phyloP scores from a whole-genome alignment of 208 protist genomes.

The Leishmania gerbilli region DNA sequence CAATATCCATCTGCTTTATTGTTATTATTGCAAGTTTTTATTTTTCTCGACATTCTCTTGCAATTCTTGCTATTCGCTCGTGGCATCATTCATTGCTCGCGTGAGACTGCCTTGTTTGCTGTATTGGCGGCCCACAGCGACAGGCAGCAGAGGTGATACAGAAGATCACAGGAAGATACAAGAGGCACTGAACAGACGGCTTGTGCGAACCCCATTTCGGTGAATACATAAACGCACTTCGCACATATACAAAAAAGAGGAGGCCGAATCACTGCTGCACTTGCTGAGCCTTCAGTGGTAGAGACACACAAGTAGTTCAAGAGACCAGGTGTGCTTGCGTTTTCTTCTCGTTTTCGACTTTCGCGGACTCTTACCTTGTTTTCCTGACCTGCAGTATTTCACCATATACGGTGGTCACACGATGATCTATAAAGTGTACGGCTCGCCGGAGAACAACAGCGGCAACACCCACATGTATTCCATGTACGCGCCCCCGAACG shows the following conservation, averaged over 20 bases:
- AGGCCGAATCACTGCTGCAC: background rate
- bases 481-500: background rate
- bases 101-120: background rate
- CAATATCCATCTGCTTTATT: background rate
- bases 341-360: background rate
- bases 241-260: background rate
- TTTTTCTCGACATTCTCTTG: background rate
- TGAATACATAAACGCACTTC: background rate
- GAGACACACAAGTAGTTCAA: background rate
- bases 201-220: background rate
- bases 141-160: background rate
- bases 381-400: background rate
- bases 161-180: background rate
- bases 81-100: background rate
- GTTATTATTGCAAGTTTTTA: background rate
- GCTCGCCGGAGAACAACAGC: background rate
- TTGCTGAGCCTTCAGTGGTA: background rate
- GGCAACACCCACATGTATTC: background rate
- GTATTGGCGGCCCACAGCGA: background rate
- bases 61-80: background rate
- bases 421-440: slow-evolving; percentile 29
- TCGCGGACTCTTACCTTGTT: background rate
- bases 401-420: slow-evolving; percentile 18
- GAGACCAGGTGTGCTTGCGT: background rate
- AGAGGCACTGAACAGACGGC: background rate